Conservation (phyloP, 805 yeast genomes). For the Starmerella kuoi region DNA sequence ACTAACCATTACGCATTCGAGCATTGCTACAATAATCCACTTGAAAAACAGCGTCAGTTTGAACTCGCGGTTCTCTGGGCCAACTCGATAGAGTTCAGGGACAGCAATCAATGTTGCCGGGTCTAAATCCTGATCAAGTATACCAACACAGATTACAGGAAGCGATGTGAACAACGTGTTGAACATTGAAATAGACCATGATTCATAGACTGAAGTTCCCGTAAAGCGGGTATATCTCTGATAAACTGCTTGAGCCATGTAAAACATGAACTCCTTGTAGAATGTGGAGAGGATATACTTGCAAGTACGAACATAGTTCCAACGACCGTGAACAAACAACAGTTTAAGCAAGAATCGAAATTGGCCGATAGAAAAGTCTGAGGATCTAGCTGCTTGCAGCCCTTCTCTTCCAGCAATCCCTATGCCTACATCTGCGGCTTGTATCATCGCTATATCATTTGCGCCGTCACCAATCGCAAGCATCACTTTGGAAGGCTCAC, state of each 20-base stretch:
- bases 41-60: conserved; percentile 53
- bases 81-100: conserved; percentile 76
- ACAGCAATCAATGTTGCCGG: conserved; percentile 83
- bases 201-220: conserved; percentile 85
- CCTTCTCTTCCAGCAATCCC: conserved; percentile 98
- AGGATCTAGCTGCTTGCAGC: conserved; percentile 85
- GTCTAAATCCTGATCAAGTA: conserved; percentile 80
- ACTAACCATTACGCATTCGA: conserved; percentile 58
- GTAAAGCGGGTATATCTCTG: conserved; percentile 81
- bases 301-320: conserved; percentile 83
- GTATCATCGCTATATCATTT: conserved; percentile 97
- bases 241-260: conserved; percentile 74
- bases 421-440: conserved; percentile 93
- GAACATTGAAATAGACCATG: conserved; percentile 95
- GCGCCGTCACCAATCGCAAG: conserved; percentile 99
- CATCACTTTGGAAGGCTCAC: conserved; percentile 60
- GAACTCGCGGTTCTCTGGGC: conserved; percentile 63
- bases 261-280: conserved; percentile 84
- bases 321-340: conserved; percentile 86
- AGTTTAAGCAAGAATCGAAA: conserved; percentile 74
- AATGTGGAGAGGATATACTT: conserved; percentile 88
- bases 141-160: conserved; percentile 87
- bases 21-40: conserved; percentile 70
- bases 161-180: conserved; percentile 89
- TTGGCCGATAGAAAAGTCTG: conserved; percentile 93